phyloP scores from a whole-genome alignment of 2,329 filamentous ascomycete species.

The Cryphonectria japonica region DNA sequence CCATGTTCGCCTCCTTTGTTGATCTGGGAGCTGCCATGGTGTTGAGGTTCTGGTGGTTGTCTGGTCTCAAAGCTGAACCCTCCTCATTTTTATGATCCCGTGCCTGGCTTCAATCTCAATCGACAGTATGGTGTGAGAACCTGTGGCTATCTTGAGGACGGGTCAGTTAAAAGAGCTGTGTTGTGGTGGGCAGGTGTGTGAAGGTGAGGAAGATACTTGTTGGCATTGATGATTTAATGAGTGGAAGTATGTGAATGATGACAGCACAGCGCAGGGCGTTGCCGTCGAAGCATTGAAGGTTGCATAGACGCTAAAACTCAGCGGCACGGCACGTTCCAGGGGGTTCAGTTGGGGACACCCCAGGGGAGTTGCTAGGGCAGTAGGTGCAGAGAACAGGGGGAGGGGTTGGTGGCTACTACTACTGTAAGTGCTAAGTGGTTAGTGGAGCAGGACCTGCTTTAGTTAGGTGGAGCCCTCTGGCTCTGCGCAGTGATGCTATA shows the following conservation, averaged over 20 bases:
- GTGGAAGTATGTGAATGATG: background rate
- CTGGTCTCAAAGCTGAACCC: background rate
- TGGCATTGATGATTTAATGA: background rate
- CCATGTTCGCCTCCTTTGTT: background rate
- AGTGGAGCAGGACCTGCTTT: background rate
- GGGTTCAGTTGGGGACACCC: background rate
- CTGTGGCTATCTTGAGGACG: background rate
- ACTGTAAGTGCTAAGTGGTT: background rate
- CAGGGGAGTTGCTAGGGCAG: background rate
- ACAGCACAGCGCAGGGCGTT: background rate
- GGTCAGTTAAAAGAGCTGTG: background rate
- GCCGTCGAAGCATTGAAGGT: too few relatives aligned
- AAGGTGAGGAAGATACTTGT: background rate
- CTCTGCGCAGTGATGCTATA: background rate
- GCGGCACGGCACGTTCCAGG: conserved; percentile 9
- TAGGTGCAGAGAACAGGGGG: background rate
- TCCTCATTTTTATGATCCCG: background rate
- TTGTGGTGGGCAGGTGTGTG: background rate
- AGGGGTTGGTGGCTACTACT: background rate
- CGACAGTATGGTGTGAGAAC: background rate
- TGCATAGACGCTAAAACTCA: background rate
- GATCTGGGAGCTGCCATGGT: conserved; percentile 14
- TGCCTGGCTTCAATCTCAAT: background rate
- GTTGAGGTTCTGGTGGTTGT: background rate
- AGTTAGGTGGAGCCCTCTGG: background rate